These are phyloP conservation scores for Debaryomyces sp. DNA, from an alignment of 1,139 yeast genomes.

Conservation along the genomic window DNA sequence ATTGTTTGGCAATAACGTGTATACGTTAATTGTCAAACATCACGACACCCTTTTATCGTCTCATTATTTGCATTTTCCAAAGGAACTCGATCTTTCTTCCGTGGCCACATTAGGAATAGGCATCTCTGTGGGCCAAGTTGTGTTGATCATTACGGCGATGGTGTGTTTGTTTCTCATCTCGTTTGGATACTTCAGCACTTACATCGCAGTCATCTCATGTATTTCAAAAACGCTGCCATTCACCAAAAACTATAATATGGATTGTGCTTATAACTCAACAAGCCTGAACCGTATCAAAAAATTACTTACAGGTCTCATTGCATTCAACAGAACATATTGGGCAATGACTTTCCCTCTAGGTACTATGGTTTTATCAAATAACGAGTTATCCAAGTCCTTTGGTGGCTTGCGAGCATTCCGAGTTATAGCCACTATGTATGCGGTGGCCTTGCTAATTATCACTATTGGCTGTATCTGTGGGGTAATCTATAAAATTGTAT, in stretches of 20 bases:
- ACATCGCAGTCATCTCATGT: slow-evolving; percentile 52
- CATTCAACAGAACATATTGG: slow-evolving; percentile 72
- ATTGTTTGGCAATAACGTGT: slow-evolving; percentile 51
- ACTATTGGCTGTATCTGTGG: slow-evolving; percentile 37
- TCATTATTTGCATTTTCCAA: slow-evolving; percentile 5
- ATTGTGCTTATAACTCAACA: slow-evolving; percentile 18
- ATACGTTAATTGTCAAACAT: slow-evolving; percentile 19
- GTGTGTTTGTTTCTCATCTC: slow-evolving; percentile 54
- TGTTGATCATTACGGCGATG: slow-evolving; percentile 23
- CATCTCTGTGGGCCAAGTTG: slow-evolving; percentile 19
- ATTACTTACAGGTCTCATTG: slow-evolving; percentile 30
- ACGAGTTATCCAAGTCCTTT: slow-evolving; percentile 48
- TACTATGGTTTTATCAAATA: slow-evolving; percentile 69
- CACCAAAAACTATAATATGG: slow-evolving; percentile 27
- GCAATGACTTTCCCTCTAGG: slow-evolving; percentile 90
- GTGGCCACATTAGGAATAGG: slow-evolving; percentile 7
- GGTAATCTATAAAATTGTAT: slow-evolving; percentile 16
- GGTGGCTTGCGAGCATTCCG: slow-evolving; percentile 55
- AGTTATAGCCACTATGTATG: slow-evolving; percentile 65
- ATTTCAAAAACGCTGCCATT: slow-evolving; percentile 40
- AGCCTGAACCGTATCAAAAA: slow-evolving; percentile 18
- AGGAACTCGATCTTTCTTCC: background rate
- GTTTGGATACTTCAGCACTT: slow-evolving; percentile 66
- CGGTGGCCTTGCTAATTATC: slow-evolving; percentile 39
- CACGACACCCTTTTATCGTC: slow-evolving; percentile 3